phyloP scores from a whole-genome alignment of 306 rosid species.

The Begonia fuchsioides region DNA sequence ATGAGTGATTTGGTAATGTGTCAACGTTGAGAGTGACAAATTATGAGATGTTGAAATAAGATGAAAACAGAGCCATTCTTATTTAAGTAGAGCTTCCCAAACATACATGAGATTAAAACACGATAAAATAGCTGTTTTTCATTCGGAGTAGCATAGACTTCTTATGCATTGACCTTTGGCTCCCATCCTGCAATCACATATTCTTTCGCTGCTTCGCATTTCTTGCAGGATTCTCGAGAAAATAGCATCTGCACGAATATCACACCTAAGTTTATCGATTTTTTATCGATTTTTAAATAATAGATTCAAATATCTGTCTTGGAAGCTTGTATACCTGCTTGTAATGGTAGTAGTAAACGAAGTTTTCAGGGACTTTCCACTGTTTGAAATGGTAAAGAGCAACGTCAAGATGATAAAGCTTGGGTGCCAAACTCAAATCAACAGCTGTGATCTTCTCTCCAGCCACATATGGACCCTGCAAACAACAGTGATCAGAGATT shows the following conservation, averaged over 20 bases:
- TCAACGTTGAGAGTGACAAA: too few relatives aligned
- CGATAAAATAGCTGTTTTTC: too few relatives aligned
- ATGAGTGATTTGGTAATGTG: too few relatives aligned
- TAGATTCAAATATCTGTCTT: too few relatives aligned
- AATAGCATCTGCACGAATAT: conserved; percentile 15
- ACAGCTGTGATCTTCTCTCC: conserved; percentile 75
- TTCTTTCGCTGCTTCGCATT: conserved; percentile 37
- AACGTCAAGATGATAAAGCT: conserved; percentile 61
- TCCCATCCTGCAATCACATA: conserved; percentile 69
- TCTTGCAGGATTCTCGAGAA: conserved; percentile 52
- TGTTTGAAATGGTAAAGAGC: conserved; percentile 77
- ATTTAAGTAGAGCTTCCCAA: too few relatives aligned
- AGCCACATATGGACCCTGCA: conserved; percentile 41
- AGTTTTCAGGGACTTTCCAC: conserved; percentile 55
- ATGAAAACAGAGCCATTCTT: too few relatives aligned
- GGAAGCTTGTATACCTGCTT: not conserved
- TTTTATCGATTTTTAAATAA: too few relatives aligned
- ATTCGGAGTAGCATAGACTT: too few relatives aligned
- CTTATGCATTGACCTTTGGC: conserved; percentile 67
- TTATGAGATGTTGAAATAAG: too few relatives aligned
- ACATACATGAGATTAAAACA: too few relatives aligned
- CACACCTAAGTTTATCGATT: too few relatives aligned
- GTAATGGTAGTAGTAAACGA: conserved; percentile 40
- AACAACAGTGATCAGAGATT: too few relatives aligned
- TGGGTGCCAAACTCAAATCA: conserved; percentile 71